phyloP scores from a whole-genome alignment of 1,139 yeast species.

The Yamadazyma sp. region DNA sequence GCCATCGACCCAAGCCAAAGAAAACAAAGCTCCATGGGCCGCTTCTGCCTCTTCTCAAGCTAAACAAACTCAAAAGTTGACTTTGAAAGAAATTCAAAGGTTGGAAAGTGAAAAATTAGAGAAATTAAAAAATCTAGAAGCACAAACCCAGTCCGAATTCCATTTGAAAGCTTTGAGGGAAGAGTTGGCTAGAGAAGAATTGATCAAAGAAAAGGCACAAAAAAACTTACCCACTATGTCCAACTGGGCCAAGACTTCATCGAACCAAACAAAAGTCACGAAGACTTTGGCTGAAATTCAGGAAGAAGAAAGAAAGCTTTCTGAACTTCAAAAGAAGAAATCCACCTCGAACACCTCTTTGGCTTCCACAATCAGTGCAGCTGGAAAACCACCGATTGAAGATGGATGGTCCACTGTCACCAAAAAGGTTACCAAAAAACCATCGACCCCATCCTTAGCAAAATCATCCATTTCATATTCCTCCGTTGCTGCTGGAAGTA shows the following conservation, averaged over 20 bases:
- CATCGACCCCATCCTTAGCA: conserved; percentile 15
- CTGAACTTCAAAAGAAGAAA: conserved; percentile 28
- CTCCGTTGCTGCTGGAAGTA: conserved; percentile 9
- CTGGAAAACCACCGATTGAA: conserved; percentile 29
- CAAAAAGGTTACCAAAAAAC: conserved; percentile 26
- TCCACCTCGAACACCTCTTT: conserved; percentile 20
- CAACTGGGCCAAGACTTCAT: conserved; percentile 52
- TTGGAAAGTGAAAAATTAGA: conserved; percentile 58
- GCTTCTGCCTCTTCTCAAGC: conserved; percentile 23
- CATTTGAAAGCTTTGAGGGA: conserved; percentile 15
- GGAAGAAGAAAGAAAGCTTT: conserved; percentile 43
- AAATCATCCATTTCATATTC: conserved; percentile 6
- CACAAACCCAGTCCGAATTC: conserved; percentile 26
- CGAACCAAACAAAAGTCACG: conserved; percentile 21
- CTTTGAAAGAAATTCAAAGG: conserved; percentile 70
- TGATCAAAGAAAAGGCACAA: conserved; percentile 20
- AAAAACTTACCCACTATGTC: conserved; percentile 48
- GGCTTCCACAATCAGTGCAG: conserved; percentile 26
- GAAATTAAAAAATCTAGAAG: conserved; percentile 37
- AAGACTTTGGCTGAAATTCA: conserved; percentile 50
- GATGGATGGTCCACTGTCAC: conserved; percentile 48
- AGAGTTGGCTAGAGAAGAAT: conserved; percentile 23
- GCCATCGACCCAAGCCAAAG: conserved; percentile 6
- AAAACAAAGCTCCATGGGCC: conserved; percentile 60
- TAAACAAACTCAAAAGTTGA: conserved; percentile 39